Base-by-base conservation (phyloP, 2,329 filamentous ascomycete species). In the Verticillium nonalfalfae region DNA sequence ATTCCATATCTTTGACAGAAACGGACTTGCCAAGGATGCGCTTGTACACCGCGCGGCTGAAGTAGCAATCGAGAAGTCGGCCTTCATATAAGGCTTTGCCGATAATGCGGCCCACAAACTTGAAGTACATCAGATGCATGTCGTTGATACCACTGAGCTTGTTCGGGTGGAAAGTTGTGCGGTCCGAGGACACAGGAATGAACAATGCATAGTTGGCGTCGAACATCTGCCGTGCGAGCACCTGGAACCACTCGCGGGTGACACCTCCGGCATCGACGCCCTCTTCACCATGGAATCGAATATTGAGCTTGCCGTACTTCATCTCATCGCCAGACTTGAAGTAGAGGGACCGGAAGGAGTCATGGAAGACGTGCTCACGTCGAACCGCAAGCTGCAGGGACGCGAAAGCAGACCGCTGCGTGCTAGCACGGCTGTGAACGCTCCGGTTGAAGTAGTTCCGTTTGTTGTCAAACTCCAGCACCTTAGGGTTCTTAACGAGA, bases 1-100 rank as follows among this genome's bases (percentile, higher is more conserved):
- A 97, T 76, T 99, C 95, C 93, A 99, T 98, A 71, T 99, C 95
- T 79, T 99, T 99, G 75, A 99, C 90, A 9, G 93, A 97, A 50
- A 98, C 94, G 3, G 91, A 87, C 74, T 96, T 96, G 72, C 95
- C 91, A 34, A 99, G 85, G 66, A 99, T 97, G 67, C 92, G 90
- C 80, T 98, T 98, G 83, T 99, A 99, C 59, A 99, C 94, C 14
- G 96, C 96, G 72, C 95, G 89, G 77, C 94, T 98, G 80, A 99
- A 99, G 82, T 98, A 96, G 76, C 95, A 99, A 75, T 99, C 95
- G 35, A 99, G 87, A 39, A 99, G 88, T 61, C 95, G 90, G 56
- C 92, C 91, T 78, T 99, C 96, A 74, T 98, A 99, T 57, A 99
- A 83, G 40, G 95, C 95, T 77, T 99, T 99, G 70, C 95, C 96